Evolutionary conservation across 176 grass and related monocot genomes (phyloP).

Genomic region (Aegilops longissima): DNA sequence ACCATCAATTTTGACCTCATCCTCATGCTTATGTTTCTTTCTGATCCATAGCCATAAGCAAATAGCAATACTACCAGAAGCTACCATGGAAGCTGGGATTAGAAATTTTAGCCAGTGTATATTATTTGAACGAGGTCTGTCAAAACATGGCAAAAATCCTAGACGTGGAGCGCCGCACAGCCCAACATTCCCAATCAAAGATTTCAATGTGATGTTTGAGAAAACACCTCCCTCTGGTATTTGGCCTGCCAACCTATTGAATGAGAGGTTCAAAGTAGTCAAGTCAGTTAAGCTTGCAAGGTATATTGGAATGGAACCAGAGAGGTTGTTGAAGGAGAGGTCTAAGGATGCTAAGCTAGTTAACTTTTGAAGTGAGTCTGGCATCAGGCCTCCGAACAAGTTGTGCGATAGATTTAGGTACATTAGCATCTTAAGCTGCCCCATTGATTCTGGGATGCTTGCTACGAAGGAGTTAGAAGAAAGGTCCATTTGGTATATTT

Average conservation of each 20-base stretch:
- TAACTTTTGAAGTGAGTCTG: neutral
- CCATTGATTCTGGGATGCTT: neutral
- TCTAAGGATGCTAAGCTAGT: neutral
- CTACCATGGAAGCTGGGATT: neutral
- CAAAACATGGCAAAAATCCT: neutral
- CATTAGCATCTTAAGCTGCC: neutral
- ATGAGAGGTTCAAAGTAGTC: neutral
- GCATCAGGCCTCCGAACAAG: neutral
- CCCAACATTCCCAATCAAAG: neutral
- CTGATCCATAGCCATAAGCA: neutral
- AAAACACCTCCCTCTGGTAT: neutral
- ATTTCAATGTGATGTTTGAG: neutral
- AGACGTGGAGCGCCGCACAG: neutral
- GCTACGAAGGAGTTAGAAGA: neutral
- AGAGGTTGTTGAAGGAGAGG: neutral
- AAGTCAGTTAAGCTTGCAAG: neutral
- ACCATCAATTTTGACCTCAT: neutral
- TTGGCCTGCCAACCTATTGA: neutral
- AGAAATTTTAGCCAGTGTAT: neutral
- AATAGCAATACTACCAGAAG: neutral
- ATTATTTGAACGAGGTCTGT: neutral
- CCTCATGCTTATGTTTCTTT: neutral
- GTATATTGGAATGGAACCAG: neutral
- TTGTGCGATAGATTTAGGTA: neutral
- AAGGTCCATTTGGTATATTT: neutral